These are phyloP conservation scores for Plicaturopsis crispa DNA, from an alignment of 768 basidiomycete genomes.

Conservation along the genomic window DNA sequence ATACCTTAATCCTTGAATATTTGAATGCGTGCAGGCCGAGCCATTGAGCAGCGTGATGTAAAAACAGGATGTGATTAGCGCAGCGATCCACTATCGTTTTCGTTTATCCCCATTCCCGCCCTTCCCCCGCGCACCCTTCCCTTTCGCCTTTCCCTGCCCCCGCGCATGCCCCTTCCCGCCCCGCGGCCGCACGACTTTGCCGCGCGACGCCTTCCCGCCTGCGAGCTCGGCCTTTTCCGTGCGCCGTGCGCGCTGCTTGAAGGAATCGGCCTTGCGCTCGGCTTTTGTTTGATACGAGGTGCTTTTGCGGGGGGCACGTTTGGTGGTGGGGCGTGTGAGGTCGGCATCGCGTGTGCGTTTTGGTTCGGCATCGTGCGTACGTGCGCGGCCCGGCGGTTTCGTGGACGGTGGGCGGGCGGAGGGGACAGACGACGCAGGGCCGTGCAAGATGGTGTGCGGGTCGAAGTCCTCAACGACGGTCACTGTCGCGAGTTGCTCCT, in stretches of 20 bases:
- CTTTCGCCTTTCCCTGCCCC: too few species aligned
- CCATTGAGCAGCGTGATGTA: too few species aligned
- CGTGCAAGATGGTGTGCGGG: slow-evolving; percentile 52
- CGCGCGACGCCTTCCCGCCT: slow-evolving; percentile 51
- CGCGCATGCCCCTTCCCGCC: neutral
- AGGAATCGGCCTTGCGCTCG: slow-evolving; percentile 50
- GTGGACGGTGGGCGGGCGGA: slow-evolving; percentile 4
- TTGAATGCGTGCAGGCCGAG: too few species aligned
- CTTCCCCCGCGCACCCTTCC: too few species aligned
- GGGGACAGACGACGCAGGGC: slow-evolving; percentile 18
- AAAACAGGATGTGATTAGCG: too few species aligned
- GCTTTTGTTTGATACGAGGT: slow-evolving; percentile 67
- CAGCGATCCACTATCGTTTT: too few species aligned
- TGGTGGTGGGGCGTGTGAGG: slow-evolving; percentile 14
- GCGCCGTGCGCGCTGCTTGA: slow-evolving; percentile 57
- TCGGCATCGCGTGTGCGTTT: slow-evolving; percentile 9
- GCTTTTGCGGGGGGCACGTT: slow-evolving; percentile 29
- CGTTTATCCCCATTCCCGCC: too few species aligned
- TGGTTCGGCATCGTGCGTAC: slow-evolving; percentile 7
- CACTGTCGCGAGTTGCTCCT: slow-evolving; percentile 81
- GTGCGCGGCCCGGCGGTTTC: slow-evolving; percentile 10
- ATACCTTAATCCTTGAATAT: too few species aligned
- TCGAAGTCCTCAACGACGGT: slow-evolving; percentile 92
- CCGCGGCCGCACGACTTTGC: neutral
- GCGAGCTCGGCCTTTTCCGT: slow-evolving; percentile 68